Conservation (phyloP, 2,329 filamentous ascomycete genomes). For the Lachnellula cervina region DNA sequence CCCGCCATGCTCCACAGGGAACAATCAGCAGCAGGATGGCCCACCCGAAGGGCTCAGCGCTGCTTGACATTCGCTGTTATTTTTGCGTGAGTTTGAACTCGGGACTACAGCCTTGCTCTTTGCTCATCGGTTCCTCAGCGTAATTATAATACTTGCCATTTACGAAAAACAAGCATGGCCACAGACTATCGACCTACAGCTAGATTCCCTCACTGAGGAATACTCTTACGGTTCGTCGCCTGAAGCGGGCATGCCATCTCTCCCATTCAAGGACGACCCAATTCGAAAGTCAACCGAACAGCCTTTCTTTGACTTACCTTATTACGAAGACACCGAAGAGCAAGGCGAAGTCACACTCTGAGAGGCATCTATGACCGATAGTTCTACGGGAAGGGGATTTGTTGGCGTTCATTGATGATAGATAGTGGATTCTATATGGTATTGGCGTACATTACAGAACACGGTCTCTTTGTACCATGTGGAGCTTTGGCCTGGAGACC, state of each 20-base stretch:
- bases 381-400: too few species aligned
- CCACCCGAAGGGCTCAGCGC: slow-evolving; percentile 13
- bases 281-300: slow-evolving; percentile 10
- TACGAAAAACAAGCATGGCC: slow-evolving; percentile 3
- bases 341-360: too few species aligned
- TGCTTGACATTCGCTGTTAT: slow-evolving; percentile 19
- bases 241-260: slow-evolving; percentile 12
- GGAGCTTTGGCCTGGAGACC: too few species aligned
- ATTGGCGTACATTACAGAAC: too few species aligned
- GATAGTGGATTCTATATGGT: too few species aligned
- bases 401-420: too few species aligned
- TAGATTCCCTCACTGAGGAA: slow-evolving; percentile 4
- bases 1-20: slow-evolving; percentile 9
- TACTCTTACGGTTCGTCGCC: slow-evolving; percentile 16
- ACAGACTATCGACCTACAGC: slow-evolving; percentile 1
- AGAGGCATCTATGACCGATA: too few species aligned
- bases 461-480: too few species aligned
- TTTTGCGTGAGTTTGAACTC: slow-evolving; percentile 13
- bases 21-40: slow-evolving; percentile 13
- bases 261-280: slow-evolving; percentile 16
- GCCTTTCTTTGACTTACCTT: slow-evolving; percentile 9
- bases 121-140: slow-evolving; percentile 9
- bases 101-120: neutral
- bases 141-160: slow-evolving; percentile 13
- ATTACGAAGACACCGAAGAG: neutral